These are phyloP conservation scores for Castanopsis chinensis DNA, from an alignment of 306 rosid species.

Conservation along the genomic window DNA sequence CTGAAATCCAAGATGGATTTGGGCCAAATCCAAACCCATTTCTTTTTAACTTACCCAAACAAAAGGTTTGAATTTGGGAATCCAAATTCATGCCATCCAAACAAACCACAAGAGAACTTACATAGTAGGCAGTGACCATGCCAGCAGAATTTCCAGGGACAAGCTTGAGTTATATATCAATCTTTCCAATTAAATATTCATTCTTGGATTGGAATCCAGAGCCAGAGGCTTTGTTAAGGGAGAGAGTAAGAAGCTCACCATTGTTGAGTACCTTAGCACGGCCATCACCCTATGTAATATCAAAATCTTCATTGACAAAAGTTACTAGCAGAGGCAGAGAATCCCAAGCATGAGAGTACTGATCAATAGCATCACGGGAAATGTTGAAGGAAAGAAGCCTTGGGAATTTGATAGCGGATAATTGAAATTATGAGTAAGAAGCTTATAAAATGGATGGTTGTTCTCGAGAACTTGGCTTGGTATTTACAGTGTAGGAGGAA, in stretches of 20 bases:
- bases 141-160: slow-evolving; percentile 60
- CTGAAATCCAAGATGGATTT: too few species aligned
- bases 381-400: slow-evolving; percentile 17
- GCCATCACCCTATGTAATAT: slow-evolving; percentile 65
- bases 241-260: slow-evolving; percentile 51
- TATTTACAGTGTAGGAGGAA: background rate
- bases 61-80: too few species aligned
- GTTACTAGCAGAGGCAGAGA: slow-evolving; percentile 34
- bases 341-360: slow-evolving; percentile 9
- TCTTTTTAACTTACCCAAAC: too few species aligned
- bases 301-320: slow-evolving; percentile 45
- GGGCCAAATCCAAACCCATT: too few species aligned
- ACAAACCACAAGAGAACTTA: slow-evolving; percentile 6
- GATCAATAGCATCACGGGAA: background rate
- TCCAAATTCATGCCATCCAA: too few species aligned
- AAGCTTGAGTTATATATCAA: slow-evolving; percentile 52
- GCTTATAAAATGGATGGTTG: too few species aligned
- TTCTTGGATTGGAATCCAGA: slow-evolving; percentile 66
- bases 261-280: slow-evolving; percentile 60
- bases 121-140: slow-evolving; percentile 74
- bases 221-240: slow-evolving; percentile 59
- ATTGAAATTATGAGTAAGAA: background rate
- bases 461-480: background rate
- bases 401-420: background rate
- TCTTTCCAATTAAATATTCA: slow-evolving; percentile 57